Percentiles rank a stretch among this genome's conserved stretches.
phyloP scores from a whole-genome alignment of 768 basidiomycete genomes.

The Cystofilobasidium macerans region DNA sequence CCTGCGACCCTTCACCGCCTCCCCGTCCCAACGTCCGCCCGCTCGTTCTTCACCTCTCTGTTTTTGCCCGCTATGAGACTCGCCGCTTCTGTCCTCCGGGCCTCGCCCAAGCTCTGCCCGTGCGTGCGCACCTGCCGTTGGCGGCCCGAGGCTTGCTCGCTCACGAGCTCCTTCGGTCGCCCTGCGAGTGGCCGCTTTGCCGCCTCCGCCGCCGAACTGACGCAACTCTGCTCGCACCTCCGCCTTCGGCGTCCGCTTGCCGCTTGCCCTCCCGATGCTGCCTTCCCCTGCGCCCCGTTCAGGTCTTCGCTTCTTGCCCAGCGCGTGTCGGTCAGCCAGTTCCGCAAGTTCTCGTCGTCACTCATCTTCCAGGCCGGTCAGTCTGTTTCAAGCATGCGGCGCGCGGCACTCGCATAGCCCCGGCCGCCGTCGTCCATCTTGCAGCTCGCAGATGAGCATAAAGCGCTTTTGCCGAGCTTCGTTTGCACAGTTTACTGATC shows the following conservation, averaged over 20 bases:
- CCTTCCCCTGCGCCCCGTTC: not conserved
- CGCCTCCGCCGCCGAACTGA: not conserved
- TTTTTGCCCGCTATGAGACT: constrained; percentile 8
- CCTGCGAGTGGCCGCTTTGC: not conserved
- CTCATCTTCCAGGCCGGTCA: constrained; percentile 12
- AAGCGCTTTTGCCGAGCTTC: not conserved
- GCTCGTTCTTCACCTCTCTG: not conserved
- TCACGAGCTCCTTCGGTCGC: not conserved
- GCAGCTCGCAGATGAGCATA: not conserved
- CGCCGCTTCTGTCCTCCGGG: constrained; percentile 17
- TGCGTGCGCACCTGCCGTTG: not conserved
- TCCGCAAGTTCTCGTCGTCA: constrained; percentile 17
- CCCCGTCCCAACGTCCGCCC: not conserved
- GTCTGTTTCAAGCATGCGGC: not conserved
- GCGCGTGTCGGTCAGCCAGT: constrained; percentile 4
- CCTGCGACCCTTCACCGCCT: not conserved
- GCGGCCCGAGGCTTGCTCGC: not conserved
- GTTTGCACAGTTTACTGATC: too few relatives aligned
- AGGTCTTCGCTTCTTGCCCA: constrained; percentile 19
- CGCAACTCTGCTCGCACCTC: not conserved
- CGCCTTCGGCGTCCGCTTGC: not conserved
- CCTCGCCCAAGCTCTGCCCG: constrained; percentile 13
- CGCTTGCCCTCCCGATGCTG: not conserved
- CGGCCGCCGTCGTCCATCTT: too few relatives aligned
- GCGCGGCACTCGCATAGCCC: too few relatives aligned